Conservation (phyloP, 805 yeast genomes). For the Debaryomyces maramus region DNA sequence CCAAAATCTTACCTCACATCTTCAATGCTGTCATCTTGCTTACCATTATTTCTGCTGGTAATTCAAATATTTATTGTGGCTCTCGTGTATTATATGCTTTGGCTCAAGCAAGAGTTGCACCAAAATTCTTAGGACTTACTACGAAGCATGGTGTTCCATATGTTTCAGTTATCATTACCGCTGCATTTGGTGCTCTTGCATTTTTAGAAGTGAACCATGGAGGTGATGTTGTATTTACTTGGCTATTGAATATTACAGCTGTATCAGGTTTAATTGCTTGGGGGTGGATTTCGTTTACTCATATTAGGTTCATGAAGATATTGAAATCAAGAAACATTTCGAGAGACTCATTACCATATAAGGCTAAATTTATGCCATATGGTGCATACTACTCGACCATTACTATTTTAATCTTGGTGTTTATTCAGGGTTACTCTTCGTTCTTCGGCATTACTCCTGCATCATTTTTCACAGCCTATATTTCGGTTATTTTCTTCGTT, state of each 20-base stretch:
- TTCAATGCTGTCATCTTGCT: constrained; percentile 11
- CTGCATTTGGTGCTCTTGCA: constrained; percentile 14
- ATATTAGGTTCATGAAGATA: constrained; percentile 48
- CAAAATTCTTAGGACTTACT: constrained; percentile 16
- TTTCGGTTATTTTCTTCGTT: constrained; percentile 11
- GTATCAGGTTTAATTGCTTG: constrained; percentile 19
- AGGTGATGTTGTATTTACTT: constrained; percentile 14
- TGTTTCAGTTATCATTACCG: constrained; percentile 12
- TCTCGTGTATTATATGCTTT: constrained; percentile 21
- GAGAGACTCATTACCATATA: constrained; percentile 71
- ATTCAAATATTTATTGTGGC: constrained; percentile 19
- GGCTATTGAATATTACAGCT: constrained; percentile 15
- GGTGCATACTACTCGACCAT: constrained; percentile 62
- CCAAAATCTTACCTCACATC: constrained; percentile 22
- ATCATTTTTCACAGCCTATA: constrained; percentile 14
- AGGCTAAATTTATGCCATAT: constrained; percentile 69
- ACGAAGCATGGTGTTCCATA: constrained; percentile 16
- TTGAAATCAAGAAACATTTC: constrained; percentile 62
- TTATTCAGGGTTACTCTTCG: constrained; percentile 16
- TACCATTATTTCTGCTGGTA: constrained; percentile 16
- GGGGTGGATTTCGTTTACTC: constrained; percentile 14
- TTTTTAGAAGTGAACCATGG: constrained; percentile 9
- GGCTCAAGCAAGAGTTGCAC: constrained; percentile 20
- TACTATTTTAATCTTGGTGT: constrained; percentile 25
- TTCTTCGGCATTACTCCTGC: constrained; percentile 15